Base-by-base conservation (phyloP, 305 asterid species). In the Fraxinus baroniana region DNA sequence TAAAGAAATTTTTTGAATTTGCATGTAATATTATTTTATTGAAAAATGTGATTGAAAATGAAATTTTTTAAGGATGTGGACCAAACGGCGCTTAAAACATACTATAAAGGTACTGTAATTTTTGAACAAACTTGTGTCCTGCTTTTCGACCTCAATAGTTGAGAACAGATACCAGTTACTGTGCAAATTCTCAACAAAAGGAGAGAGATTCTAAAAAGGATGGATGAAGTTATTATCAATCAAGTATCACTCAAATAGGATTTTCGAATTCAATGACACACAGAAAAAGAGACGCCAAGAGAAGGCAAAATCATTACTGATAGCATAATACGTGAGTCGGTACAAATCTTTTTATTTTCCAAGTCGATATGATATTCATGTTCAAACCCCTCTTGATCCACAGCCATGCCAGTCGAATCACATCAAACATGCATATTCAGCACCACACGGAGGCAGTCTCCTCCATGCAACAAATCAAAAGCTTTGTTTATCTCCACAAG, bases 401-500 rank as follows among this genome's bases (percentile, higher is more conserved):
- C 4, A 22, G 13, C 30, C 71, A 18, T 7, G 2, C 13, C 28
- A 20, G 35, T 66, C 1, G 39, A 32, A 68, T 28, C 24, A 32
- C 22, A 26, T 84, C 35, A 87, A 39, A 49, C 77, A 3, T 77
- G 55, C 89, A 80, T 73, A 74, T 32, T 64, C 26, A 90, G 90
- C 78, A 90, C 93, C 26, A 86, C 90, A 12, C 91, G 91, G 30
- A 90, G 89, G 82, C 91, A 90, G 8, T 41, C 86, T 22, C 93
- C 91, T 12, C 80, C 89, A 30, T 90, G 91, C 93, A 90, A 82
- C 79, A 90, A 84, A 78, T 88, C 82, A 60, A 90, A 90, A 71
- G 89, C 91, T 74, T 82, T 8, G 46, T 88, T 90, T 71, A 88
- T 90, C 52, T 90, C 93, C 41, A 68, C 26, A 10, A 90, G 86